These are phyloP conservation scores for Solanum ahanhuiri DNA, from an alignment of 257 asterid genomes.

Conservation along the genomic window DNA sequence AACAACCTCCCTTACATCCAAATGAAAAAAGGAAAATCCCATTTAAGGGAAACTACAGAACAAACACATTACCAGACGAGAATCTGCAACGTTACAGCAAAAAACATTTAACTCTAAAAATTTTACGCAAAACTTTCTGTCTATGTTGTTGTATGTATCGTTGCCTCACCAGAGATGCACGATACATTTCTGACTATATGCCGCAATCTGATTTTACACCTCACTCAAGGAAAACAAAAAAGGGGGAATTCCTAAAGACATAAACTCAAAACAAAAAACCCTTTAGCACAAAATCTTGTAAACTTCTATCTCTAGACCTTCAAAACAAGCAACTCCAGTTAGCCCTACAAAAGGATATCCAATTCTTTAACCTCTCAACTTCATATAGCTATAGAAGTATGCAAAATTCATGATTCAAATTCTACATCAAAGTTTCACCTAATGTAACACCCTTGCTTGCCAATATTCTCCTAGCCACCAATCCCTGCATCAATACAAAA, in stretches of 20 bases:
- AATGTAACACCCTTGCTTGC: background rate
- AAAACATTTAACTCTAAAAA: background rate
- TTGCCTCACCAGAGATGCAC: too few species aligned
- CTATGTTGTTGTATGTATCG: background rate
- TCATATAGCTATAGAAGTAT: conserved; percentile 4
- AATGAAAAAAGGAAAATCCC: conserved; percentile 1
- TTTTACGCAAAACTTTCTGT: background rate
- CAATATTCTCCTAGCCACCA: conserved; percentile 8
- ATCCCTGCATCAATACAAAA: conserved; percentile 7
- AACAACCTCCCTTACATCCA: conserved; percentile 7
- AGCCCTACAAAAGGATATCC: conserved; percentile 13
- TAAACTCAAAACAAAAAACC: background rate
- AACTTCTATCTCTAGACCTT: conserved; percentile 14
- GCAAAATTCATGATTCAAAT: conserved; percentile 19
- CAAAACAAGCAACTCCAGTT: conserved; percentile 10
- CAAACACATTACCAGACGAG: background rate
- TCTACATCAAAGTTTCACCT: conserved; percentile 6
- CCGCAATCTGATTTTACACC: too few species aligned
- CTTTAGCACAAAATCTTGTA: conserved; percentile 6
- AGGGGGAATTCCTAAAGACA: conserved; percentile 3
- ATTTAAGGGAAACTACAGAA: background rate
- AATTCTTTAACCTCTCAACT: conserved; percentile 3
- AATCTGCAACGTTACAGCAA: conserved; percentile 4
- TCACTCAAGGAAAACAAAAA: background rate
- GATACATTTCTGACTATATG: too few species aligned